phyloP scores from a whole-genome alignment of 2,329 filamentous ascomycete genomes.

The Rhinocladiella similis region DNA sequence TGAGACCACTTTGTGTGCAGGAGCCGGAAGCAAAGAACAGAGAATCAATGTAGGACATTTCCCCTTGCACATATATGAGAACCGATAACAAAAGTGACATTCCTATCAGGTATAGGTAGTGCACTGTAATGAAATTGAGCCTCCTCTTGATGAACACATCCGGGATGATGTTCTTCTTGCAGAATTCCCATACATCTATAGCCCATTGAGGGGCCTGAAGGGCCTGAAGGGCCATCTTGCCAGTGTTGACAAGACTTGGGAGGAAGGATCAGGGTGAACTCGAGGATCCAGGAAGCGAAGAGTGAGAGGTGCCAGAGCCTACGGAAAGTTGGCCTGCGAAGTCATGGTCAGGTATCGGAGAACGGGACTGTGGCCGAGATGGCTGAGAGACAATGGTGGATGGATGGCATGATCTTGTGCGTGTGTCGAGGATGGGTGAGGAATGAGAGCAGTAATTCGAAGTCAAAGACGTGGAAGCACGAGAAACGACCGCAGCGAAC shows the following conservation, averaged over 20 bases:
- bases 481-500: too few species aligned
- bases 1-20: slow-evolving; percentile 90
- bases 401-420: neutral
- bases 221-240: neutral
- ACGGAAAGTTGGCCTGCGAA: neutral
- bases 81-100: slow-evolving; percentile 74
- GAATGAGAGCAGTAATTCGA: too few species aligned
- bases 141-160: slow-evolving; percentile 37
- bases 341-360: neutral
- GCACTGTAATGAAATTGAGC: slow-evolving; percentile 48
- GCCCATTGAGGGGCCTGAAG: neutral
- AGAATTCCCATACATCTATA: neutral
- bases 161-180: slow-evolving; percentile 34
- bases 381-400: neutral
- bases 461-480: too few species aligned
- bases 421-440: too few species aligned
- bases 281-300: neutral
- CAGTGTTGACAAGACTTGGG: neutral
- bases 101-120: slow-evolving; percentile 75
- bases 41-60: slow-evolving; percentile 78
- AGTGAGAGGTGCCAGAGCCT: neutral
- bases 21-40: slow-evolving; percentile 84
- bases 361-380: neutral
- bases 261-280: neutral
- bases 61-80: slow-evolving; percentile 66